These are phyloP conservation scores for Dicorynia guianensis DNA, from an alignment of 306 rosid species.

Conservation along the genomic window DNA sequence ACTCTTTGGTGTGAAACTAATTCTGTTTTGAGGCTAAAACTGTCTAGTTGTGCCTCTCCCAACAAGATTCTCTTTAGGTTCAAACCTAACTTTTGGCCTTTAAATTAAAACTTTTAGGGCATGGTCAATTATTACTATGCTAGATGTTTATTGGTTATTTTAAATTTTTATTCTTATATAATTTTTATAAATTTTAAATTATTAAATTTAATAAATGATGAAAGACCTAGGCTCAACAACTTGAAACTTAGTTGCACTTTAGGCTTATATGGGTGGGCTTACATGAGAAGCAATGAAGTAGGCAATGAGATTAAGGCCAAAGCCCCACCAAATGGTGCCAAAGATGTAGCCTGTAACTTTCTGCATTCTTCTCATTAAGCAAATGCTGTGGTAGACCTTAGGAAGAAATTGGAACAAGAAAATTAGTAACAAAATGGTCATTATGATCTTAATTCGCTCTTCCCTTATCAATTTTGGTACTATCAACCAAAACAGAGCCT, in stretches of 20 bases:
- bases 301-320: slow-evolving; percentile 94
- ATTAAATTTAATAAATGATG: too few species aligned
- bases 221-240: not conserved
- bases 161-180: too few species aligned
- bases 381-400: slow-evolving; percentile 91
- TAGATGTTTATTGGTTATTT: too few species aligned
- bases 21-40: too few species aligned
- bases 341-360: slow-evolving; percentile 97
- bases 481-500: slow-evolving; percentile 92
- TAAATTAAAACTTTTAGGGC: too few species aligned
- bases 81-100: too few species aligned
- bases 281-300: slow-evolving; percentile 99
- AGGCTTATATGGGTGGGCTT: slow-evolving; percentile 29
- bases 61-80: too few species aligned
- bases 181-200: too few species aligned
- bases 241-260: not conserved
- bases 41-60: too few species aligned
- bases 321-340: slow-evolving; percentile 99
- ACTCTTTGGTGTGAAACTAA: too few species aligned
- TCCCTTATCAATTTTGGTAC: slow-evolving; percentile 88
- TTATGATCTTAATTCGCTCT: slow-evolving; percentile 84
- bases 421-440: slow-evolving; percentile 82
- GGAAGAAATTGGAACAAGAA: slow-evolving; percentile 96
- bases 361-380: slow-evolving; percentile 92
- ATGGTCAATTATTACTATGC: too few species aligned